These are phyloP conservation scores for Lodderomyces parapsilosis DNA, from an alignment of 1,139 yeast genomes.

Conservation along the genomic window DNA sequence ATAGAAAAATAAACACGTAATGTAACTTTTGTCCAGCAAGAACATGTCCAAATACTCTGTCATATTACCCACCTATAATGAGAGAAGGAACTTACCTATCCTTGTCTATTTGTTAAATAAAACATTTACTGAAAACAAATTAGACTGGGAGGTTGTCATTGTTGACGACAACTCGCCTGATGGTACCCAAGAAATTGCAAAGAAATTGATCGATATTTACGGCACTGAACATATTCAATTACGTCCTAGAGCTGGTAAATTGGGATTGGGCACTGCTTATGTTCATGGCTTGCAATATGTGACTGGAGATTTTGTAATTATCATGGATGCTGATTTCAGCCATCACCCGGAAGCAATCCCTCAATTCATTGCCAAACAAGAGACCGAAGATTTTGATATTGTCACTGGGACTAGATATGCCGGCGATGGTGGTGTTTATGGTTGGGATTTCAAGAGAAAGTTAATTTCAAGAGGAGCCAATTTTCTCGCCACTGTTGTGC, in stretches of 20 bases:
- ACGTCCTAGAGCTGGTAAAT: conserved; percentile 75
- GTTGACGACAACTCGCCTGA: conserved; percentile 85
- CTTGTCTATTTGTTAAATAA: conserved; percentile 69
- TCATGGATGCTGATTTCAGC: conserved; percentile 86
- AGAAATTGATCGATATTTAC: conserved; percentile 59
- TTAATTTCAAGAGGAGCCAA: conserved; percentile 81
- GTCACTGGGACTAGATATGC: conserved; percentile 87
- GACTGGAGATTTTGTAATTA: conserved; percentile 73
- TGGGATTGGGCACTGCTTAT: conserved; percentile 81
- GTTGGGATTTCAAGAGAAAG: conserved; percentile 84
- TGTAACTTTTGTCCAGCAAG: neutral
- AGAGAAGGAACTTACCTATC: conserved; percentile 68
- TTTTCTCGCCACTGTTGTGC: conserved; percentile 68
- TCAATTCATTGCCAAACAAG: conserved; percentile 67
- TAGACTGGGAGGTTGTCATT: conserved; percentile 77
- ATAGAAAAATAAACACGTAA: conserved; percentile 8
- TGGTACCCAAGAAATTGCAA: conserved; percentile 76
- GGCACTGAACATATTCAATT: conserved; percentile 65
- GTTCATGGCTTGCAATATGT: conserved; percentile 75
- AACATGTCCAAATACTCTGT: conserved; percentile 65
- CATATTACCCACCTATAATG: conserved; percentile 79
- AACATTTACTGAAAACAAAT: conserved; percentile 58
- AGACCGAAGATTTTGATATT: conserved; percentile 64
- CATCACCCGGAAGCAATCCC: conserved; percentile 84
- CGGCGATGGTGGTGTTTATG: conserved; percentile 81